A percentile compares a stretch with the other conserved stretches of the same genome.
Evolutionary conservation across 768 basidiomycete species (phyloP).

Genomic region (Leccinum incarnatum): DNA sequence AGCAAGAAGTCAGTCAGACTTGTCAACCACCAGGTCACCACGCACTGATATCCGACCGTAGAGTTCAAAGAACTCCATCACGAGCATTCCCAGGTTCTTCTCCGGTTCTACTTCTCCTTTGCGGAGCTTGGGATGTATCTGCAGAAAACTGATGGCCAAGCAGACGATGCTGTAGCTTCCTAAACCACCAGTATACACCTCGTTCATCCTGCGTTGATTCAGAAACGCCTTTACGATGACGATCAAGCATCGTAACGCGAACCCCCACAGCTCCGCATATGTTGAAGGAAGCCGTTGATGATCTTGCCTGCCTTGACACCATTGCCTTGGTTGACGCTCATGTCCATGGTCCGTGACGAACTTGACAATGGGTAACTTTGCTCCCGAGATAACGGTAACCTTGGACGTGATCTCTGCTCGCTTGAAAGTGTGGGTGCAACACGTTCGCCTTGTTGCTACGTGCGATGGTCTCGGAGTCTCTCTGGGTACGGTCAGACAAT

Average conservation of each 20-base stretch:
- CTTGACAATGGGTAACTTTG: constrained; percentile 96
- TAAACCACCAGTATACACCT: constrained; percentile 94
- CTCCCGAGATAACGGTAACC: constrained; percentile 88
- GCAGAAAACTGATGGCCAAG: constrained; percentile 88
- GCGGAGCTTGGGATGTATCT: constrained; percentile 96
- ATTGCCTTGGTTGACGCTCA: constrained; percentile 89
- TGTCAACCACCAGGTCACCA: constrained; percentile 13
- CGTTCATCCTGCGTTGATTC: constrained; percentile 89
- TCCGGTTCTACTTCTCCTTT: constrained; percentile 83
- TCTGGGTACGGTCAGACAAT: constrained; percentile 40
- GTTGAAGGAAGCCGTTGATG: constrained; percentile 73
- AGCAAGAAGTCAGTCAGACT: not conserved
- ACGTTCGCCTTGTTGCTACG: constrained; percentile 65
- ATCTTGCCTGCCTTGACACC: constrained; percentile 78
- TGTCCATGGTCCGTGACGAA: constrained; percentile 88
- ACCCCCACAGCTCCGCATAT: constrained; percentile 51
- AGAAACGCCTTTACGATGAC: constrained; percentile 91
- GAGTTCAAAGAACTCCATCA: constrained; percentile 96
- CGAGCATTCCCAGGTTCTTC: constrained; percentile 85
- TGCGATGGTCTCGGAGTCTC: constrained; percentile 81
- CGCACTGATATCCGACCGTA: constrained; percentile 86
- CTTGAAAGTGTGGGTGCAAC: constrained; percentile 72
- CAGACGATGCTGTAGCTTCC: constrained; percentile 95
- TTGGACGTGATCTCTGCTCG: constrained; percentile 70
- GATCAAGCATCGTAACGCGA: constrained; percentile 80